Evolutionary conservation across 371 early-diverging fungal species (phyloP).

Genomic region (Catenaria anguillulae): DNA sequence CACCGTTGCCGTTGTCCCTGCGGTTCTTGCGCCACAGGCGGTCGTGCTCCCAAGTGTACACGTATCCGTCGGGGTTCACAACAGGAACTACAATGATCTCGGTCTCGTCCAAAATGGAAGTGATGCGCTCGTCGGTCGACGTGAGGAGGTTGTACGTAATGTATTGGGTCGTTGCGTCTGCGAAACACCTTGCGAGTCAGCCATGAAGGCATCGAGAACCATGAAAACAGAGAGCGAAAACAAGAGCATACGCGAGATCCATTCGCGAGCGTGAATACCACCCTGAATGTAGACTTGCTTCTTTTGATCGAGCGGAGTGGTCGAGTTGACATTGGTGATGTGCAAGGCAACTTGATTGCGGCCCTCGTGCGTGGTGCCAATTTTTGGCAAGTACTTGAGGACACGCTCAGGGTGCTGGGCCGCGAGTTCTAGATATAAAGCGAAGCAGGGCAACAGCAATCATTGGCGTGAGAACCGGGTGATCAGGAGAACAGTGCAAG

Average conservation of each 20-base stretch:
- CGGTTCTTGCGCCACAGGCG: constrained; percentile 17
- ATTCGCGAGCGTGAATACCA: constrained; percentile 13
- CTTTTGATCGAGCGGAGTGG: not conserved
- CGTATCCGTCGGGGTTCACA: constrained; percentile 15
- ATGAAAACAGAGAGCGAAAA: too few relatives aligned
- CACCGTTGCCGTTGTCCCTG: not conserved
- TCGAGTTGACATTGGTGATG: not conserved
- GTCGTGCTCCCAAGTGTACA: constrained; percentile 8
- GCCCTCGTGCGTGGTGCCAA: constrained; percentile 3
- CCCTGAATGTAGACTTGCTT: constrained; percentile 4
- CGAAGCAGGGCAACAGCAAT: too few relatives aligned
- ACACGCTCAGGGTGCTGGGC: not conserved
- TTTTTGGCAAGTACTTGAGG: not conserved
- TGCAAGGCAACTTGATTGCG: not conserved
- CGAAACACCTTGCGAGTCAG: too few relatives aligned
- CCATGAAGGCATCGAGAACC: too few relatives aligned
- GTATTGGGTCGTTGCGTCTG: constrained; percentile 4
- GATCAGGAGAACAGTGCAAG: too few relatives aligned
- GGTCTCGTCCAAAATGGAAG: not conserved
- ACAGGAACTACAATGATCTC: constrained; percentile 11
- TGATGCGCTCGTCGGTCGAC: not conserved
- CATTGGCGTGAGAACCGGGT: too few relatives aligned
- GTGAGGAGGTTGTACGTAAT: constrained; percentile 5
- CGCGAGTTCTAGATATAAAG: not conserved
- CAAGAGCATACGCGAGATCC: constrained; percentile 6